A percentile compares a stretch with the other conserved stretches of the same genome.
Conservation (phyloP, 805 yeast genomes). For the Candida maris region DNA sequence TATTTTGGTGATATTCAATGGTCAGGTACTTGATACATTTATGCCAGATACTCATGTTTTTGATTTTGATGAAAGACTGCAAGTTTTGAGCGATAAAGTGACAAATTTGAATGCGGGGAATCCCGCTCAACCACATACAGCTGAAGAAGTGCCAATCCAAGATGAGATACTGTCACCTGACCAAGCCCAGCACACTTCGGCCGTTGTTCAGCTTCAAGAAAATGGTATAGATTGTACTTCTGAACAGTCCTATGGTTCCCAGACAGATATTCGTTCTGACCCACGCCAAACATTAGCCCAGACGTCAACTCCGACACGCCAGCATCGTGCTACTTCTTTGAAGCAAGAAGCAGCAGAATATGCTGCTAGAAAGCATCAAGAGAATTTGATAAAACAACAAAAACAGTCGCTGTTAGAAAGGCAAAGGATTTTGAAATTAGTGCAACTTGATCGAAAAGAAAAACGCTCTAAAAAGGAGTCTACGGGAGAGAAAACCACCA, state of each 20-base stretch:
- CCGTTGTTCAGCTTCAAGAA: not conserved
- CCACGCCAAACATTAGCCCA: too few species aligned
- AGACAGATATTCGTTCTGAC: too few species aligned
- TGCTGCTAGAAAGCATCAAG: conserved; percentile 36
- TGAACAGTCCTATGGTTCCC: not conserved
- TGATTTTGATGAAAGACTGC: conserved; percentile 28
- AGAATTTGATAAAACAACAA: conserved; percentile 35
- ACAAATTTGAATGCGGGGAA: conserved; percentile 8
- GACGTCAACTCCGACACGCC: not conserved
- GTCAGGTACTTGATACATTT: conserved; percentile 43
- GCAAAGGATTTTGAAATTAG: conserved; percentile 48
- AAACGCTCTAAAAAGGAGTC: conserved; percentile 7
- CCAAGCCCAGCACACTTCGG: not conserved
- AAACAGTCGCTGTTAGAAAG: conserved; percentile 45
- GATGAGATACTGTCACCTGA: not conserved
- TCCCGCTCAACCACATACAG: not conserved
- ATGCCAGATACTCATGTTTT: conserved; percentile 29
- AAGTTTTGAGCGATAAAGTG: conserved; percentile 8
- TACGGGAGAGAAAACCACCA: conserved; percentile 5
- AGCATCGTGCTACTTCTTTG: conserved; percentile 22
- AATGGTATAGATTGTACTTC: not conserved
- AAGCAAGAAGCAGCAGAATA: conserved; percentile 41
- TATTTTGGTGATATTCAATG: conserved; percentile 48
- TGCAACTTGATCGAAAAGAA: conserved; percentile 46
- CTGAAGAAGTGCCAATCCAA: not conserved